phyloP scores from a whole-genome alignment of 2,329 filamentous ascomycete species.

The Celoporthe dispersa region DNA sequence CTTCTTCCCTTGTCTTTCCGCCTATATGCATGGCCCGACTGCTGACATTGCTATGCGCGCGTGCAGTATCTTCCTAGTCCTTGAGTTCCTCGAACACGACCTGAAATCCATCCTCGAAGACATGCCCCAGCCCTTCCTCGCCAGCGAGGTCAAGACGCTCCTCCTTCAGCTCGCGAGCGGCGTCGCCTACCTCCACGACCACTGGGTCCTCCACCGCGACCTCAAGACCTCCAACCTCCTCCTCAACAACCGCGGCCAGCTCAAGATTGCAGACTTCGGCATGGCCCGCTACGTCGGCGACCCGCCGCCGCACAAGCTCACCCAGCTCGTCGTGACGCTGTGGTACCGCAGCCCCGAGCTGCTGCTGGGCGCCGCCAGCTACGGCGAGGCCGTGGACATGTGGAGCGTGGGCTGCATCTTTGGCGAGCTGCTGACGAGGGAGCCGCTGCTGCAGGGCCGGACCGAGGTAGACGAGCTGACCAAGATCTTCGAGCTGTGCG shows the following conservation, averaged over 20 bases:
- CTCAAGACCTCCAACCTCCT: slow-evolving; percentile 93
- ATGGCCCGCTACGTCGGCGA: slow-evolving; percentile 91
- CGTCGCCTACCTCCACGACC: slow-evolving; percentile 81
- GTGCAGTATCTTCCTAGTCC: slow-evolving; percentile 83
- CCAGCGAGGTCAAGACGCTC: slow-evolving; percentile 90
- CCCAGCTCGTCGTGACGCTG: slow-evolving; percentile 91
- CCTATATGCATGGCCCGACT: slow-evolving; percentile 36
- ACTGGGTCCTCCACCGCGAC: slow-evolving; percentile 92
- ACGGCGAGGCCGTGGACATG: slow-evolving; percentile 82
- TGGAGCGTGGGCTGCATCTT: slow-evolving; percentile 98
- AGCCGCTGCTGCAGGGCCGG: slow-evolving; percentile 82
- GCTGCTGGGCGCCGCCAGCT: slow-evolving; percentile 77
- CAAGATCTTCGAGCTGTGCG: slow-evolving; percentile 87
- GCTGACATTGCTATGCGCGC: slow-evolving; percentile 25
- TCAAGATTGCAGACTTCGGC: slow-evolving; percentile 97
- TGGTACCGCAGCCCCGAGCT: slow-evolving; percentile 97
- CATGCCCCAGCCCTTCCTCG: slow-evolving; percentile 91
- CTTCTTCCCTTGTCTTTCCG: slow-evolving; percentile 14
- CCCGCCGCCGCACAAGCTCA: slow-evolving; percentile 72
- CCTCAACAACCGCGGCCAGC: slow-evolving; percentile 90
- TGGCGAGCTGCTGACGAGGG: slow-evolving; percentile 82
- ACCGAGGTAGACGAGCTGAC: slow-evolving; percentile 92
- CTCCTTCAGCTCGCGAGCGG: slow-evolving; percentile 81
- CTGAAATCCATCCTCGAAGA: slow-evolving; percentile 90
- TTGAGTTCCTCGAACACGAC: slow-evolving; percentile 98